These are phyloP conservation scores for Solanum clarkiae DNA, from an alignment of 257 asterid genomes.

Conservation along the genomic window DNA sequence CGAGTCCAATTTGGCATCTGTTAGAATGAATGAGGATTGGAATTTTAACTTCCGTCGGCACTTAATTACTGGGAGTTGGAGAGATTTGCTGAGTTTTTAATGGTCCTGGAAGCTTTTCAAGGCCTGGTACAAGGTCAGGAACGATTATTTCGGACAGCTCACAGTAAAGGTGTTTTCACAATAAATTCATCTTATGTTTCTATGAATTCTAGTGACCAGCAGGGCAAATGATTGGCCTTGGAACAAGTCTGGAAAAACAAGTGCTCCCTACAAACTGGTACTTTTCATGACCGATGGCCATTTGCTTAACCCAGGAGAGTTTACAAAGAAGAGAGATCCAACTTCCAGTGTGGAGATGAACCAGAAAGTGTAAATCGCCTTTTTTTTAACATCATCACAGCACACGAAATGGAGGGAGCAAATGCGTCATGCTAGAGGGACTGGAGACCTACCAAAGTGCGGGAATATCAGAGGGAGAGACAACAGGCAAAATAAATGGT, in stretches of 20 bases:
- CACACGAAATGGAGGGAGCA: neutral
- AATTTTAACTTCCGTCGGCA: neutral
- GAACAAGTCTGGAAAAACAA: neutral
- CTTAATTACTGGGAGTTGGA: neutral
- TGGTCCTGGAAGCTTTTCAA: neutral
- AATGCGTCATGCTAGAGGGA: neutral
- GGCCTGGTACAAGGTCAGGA: neutral
- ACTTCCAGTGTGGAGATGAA: no score
- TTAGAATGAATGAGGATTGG: neutral
- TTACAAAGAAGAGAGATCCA: neutral
- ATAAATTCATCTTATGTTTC: neutral
- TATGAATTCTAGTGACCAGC: neutral
- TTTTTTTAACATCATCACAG: neutral
- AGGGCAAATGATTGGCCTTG: neutral
- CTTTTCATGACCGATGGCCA: neutral
- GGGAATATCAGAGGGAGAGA: neutral
- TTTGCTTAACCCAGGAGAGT: neutral
- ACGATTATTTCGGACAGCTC: neutral
- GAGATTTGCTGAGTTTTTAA: neutral
- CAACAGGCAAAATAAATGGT: neutral
- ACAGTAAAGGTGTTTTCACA: neutral
- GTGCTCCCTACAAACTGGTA: neutral
- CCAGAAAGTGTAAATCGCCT: neutral
- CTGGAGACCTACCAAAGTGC: neutral
- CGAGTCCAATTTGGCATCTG: neutral